These are phyloP conservation scores for Chytriomyces sp. DNA, from an alignment of 192 early-diverging fungal species.

Conservation along the genomic window DNA sequence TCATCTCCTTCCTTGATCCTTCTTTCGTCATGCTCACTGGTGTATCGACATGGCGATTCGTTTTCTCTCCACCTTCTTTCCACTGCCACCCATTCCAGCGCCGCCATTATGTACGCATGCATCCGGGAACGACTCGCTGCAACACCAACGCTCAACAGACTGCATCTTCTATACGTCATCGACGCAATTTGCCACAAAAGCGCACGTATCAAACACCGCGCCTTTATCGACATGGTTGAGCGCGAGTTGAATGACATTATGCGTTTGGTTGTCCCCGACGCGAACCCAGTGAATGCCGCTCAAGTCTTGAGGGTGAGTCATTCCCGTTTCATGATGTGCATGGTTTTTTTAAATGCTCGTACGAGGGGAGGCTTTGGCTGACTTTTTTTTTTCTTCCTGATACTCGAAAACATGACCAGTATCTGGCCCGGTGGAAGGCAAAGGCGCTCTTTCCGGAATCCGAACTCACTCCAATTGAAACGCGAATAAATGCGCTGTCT, in stretches of 20 bases:
- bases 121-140: constrained; percentile 54
- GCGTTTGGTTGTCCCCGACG: constrained; percentile 43
- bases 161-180: constrained; percentile 54
- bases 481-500: background rate
- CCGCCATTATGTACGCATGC: constrained; percentile 53
- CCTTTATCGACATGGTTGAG: constrained; percentile 45
- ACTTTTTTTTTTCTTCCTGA: background rate
- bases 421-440: background rate
- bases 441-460: background rate
- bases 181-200: constrained; percentile 48
- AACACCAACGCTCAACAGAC: constrained; percentile 45
- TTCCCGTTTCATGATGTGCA: background rate
- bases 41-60: background rate
- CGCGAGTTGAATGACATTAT: constrained; percentile 42
- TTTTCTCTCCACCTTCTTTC: too few relatives aligned
- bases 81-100: constrained; percentile 4
- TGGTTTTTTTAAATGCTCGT: background rate
- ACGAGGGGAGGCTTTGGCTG: background rate
- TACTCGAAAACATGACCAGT: too few relatives aligned
- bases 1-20: background rate
- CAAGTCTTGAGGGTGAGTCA: background rate
- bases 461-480: background rate
- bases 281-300: constrained; percentile 28
- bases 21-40: background rate
- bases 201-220: constrained; percentile 1